Evolutionary conservation across 805 yeast species (phyloP).

Genomic region (Suhomyces tanzawaensis): DNA sequence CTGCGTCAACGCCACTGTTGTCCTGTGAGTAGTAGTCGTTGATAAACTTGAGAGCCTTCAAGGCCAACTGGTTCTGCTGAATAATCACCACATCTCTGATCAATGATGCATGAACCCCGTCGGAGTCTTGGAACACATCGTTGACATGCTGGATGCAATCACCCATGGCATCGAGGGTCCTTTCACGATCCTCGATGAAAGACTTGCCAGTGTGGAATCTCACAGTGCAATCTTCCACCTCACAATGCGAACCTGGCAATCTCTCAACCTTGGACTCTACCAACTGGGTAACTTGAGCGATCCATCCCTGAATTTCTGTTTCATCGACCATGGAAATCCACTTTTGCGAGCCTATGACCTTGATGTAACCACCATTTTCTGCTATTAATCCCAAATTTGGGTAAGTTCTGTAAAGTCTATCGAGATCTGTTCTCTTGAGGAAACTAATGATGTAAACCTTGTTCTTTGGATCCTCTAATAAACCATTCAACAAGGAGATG

Average conservation of each 20-base stretch:
- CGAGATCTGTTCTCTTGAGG: constrained; percentile 61
- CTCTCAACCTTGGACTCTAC: constrained; percentile 67
- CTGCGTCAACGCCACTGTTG: constrained; percentile 12
- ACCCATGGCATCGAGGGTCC: constrained; percentile 70
- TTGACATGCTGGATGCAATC: constrained; percentile 84
- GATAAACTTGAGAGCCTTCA: constrained; percentile 56
- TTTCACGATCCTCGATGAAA: constrained; percentile 55
- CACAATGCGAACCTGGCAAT: constrained; percentile 73
- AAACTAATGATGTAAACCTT: constrained; percentile 71
- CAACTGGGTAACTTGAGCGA: constrained; percentile 53
- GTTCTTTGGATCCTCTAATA: constrained; percentile 57
- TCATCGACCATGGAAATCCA: constrained; percentile 68
- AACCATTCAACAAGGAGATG: constrained; percentile 54
- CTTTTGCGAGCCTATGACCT: constrained; percentile 44
- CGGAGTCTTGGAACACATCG: constrained; percentile 55
- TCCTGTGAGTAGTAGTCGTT: constrained; percentile 32
- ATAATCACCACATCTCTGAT: constrained; percentile 68
- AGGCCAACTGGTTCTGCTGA: constrained; percentile 59
- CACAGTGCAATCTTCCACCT: constrained; percentile 72
- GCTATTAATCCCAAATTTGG: constrained; percentile 80
- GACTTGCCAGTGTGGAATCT: constrained; percentile 73
- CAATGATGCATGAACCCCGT: constrained; percentile 73
- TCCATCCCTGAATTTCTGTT: constrained; percentile 50
- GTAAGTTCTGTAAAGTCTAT: constrained; percentile 63
- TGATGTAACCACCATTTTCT: constrained; percentile 84